phyloP scores from a whole-genome alignment of 768 basidiomycete genomes.

The Termitomyces titanicus region DNA sequence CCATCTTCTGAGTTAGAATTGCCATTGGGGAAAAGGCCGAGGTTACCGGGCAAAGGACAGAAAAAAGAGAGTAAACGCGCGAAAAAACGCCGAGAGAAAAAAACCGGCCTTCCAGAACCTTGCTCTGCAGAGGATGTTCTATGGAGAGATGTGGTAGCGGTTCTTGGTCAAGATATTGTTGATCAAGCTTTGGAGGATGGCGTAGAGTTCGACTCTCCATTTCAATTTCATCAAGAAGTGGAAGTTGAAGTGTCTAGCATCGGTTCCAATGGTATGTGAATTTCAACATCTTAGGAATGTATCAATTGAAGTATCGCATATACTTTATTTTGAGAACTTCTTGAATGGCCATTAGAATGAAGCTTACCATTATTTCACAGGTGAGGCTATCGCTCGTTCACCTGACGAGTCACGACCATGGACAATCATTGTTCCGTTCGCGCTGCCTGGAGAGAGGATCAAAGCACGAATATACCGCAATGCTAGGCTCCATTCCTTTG shows the following conservation, averaged over 20 bases:
- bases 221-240: slow-evolving; percentile 56
- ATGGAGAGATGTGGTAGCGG: slow-evolving; percentile 61
- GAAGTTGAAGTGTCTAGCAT: slow-evolving; percentile 63
- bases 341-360: not conserved
- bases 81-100: slow-evolving; percentile 32
- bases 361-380: slow-evolving; percentile 28
- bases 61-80: slow-evolving; percentile 25
- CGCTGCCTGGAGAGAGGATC: slow-evolving; percentile 80
- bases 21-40: slow-evolving; percentile 27
- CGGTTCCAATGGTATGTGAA: slow-evolving; percentile 54
- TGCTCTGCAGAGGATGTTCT: slow-evolving; percentile 75
- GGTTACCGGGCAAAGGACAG: slow-evolving; percentile 14
- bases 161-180: slow-evolving; percentile 62
- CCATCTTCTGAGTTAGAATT: slow-evolving; percentile 16
- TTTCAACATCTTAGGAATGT: not conserved
- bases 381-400: slow-evolving; percentile 62
- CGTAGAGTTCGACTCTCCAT: slow-evolving; percentile 56
- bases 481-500: slow-evolving; percentile 68
- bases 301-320: not conserved
- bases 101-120: slow-evolving; percentile 47
- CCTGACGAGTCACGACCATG: slow-evolving; percentile 53
- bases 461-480: slow-evolving; percentile 70
- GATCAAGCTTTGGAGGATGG: slow-evolving; percentile 44
- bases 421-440: slow-evolving; percentile 82
- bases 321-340: not conserved